A percentile compares a stretch with the other conserved stretches of the same genome.
Conservation (phyloP, 495 filamentous ascomycete genomes). For the Glonium stellatum region DNA sequence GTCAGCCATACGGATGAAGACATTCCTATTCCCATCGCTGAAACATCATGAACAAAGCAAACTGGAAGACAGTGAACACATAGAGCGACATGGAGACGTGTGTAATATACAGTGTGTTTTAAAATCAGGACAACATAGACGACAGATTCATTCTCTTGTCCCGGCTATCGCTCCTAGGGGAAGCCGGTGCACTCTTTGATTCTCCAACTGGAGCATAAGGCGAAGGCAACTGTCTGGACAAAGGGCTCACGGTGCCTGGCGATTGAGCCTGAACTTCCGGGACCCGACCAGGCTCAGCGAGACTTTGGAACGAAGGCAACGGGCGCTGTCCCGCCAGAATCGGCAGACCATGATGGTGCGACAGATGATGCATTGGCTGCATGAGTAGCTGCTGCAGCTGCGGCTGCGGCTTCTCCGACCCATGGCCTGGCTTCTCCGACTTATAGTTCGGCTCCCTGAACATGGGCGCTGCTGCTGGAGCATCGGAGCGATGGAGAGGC, state of each 20-base stretch:
- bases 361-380: slow-evolving; percentile 15
- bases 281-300: slow-evolving; percentile 19
- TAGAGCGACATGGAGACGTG: too few relatives aligned
- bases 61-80: too few relatives aligned
- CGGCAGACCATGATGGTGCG: slow-evolving; percentile 15
- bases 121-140: slow-evolving; percentile 7
- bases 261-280: slow-evolving; percentile 3
- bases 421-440: slow-evolving; percentile 5
- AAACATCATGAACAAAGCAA: too few relatives aligned
- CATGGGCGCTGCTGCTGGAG: background rate
- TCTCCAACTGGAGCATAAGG: slow-evolving; percentile 13
- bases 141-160: slow-evolving; percentile 24
- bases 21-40: too few relatives aligned
- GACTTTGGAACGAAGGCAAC: slow-evolving; percentile 15
- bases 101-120: background rate
- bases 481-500: slow-evolving; percentile 16
- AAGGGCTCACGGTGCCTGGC: slow-evolving; percentile 7
- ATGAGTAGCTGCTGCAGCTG: slow-evolving; percentile 23
- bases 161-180: slow-evolving; percentile 7
- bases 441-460: slow-evolving; percentile 19
- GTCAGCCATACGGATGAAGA: too few relatives aligned
- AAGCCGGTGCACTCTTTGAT: slow-evolving; percentile 21
- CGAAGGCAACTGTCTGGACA: slow-evolving; percentile 23
- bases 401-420: too few relatives aligned
- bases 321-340: slow-evolving; percentile 12